Evolutionary conservation across 148 eudicot genomes (phyloP).

Genomic region (Nepenthes mirabilis): DNA sequence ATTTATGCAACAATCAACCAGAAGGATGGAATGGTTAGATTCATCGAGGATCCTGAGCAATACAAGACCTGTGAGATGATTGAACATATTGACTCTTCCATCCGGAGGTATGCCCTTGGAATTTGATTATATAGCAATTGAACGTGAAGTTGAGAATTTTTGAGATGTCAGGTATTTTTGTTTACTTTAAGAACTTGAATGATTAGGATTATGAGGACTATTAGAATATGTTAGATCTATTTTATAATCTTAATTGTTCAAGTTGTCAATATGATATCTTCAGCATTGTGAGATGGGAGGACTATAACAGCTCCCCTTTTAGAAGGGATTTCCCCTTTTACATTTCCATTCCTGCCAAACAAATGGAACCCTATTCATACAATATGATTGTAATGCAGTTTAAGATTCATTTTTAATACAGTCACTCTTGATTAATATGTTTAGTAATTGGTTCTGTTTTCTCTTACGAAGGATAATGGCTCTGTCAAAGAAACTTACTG

Average conservation of each 20-base stretch:
- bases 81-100: conserved; percentile 70
- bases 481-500: conserved; percentile 68
- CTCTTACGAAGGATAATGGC: conserved; percentile 48
- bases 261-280: too few relatives aligned
- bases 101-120: conserved; percentile 48
- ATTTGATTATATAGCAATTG: background rate
- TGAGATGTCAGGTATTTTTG: too few relatives aligned
- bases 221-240: too few relatives aligned
- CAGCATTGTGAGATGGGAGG: too few relatives aligned
- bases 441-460: background rate
- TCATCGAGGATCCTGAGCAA: conserved; percentile 93
- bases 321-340: too few relatives aligned
- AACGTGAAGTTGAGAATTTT: too few relatives aligned
- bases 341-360: too few relatives aligned
- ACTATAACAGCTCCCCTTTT: too few relatives aligned
- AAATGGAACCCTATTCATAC: too few relatives aligned
- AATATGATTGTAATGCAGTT: background rate
- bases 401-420: background rate
- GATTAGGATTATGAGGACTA: too few relatives aligned
- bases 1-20: conserved; percentile 86
- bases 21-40: conserved; percentile 99
- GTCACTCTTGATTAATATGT: background rate
- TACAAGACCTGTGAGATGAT: conserved; percentile 92
- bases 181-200: too few relatives aligned
- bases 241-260: too few relatives aligned